phyloP scores from a whole-genome alignment of 176 grass and related monocot species.

The Luzula sylvatica region DNA sequence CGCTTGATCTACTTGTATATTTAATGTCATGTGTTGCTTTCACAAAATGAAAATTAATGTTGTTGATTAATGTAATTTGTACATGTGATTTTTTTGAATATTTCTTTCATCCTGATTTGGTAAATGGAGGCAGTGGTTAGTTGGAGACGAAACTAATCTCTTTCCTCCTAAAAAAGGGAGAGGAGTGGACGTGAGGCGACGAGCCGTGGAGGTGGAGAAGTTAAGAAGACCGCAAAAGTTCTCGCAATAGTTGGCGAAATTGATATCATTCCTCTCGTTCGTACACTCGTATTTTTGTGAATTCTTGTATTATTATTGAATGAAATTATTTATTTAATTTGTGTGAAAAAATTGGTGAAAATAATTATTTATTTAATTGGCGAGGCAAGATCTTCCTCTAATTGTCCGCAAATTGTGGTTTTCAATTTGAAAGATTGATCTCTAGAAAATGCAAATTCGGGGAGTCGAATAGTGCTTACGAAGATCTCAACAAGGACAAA shows the following conservation, averaged over 20 bases:
- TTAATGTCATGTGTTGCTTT: too few species aligned
- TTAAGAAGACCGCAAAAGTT: conserved; percentile 84
- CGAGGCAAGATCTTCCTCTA: conserved; percentile 97
- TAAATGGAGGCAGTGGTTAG: conserved; percentile 71
- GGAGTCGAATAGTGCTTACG: conserved; percentile 62
- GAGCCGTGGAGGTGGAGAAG: conserved; percentile 92
- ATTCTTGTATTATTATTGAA: too few species aligned
- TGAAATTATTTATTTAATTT: too few species aligned
- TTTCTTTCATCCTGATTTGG: too few species aligned
- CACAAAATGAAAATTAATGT: too few species aligned
- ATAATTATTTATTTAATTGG: too few species aligned
- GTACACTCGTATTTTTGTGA: too few species aligned
- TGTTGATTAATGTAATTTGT: too few species aligned
- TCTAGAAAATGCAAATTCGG: conserved; percentile 92
- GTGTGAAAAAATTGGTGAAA: too few species aligned
- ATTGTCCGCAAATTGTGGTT: conserved; percentile 57
- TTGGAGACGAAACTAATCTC: conserved; percentile 59
- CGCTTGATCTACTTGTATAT: too few species aligned
- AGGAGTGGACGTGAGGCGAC: conserved; percentile 56
- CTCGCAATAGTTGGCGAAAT: conserved; percentile 69
- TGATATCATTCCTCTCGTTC: too few species aligned
- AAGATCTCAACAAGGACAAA: conserved; percentile 65
- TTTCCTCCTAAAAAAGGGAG: conserved; percentile 5
- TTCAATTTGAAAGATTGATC: conserved; percentile 66
- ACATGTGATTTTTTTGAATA: too few species aligned